Evolutionary conservation across 2,329 filamentous ascomycete species (phyloP).

Genomic region (Coniochaeta sp.): DNA sequence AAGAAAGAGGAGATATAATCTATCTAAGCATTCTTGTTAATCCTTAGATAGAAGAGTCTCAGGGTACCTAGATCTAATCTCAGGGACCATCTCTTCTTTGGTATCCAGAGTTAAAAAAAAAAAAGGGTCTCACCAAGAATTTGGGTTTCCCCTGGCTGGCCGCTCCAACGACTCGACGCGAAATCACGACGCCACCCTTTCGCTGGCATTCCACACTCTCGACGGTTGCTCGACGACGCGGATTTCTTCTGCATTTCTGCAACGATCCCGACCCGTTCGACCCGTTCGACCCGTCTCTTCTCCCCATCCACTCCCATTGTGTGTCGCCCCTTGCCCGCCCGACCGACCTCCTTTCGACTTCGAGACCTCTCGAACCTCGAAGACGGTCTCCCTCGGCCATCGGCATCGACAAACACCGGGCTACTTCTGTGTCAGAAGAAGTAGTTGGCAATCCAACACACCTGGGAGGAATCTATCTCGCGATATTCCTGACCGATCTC

Average conservation of each 20-base stretch:
- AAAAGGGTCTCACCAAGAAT: conserved; percentile 3
- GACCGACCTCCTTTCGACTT: conserved; percentile 2
- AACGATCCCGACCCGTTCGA: conserved; percentile 23
- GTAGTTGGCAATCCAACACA: conserved; percentile 2
- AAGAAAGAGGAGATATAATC: background rate
- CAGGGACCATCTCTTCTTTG: conserved; percentile 8
- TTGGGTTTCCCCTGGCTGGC: conserved; percentile 7
- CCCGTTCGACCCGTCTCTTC: too few relatives aligned
- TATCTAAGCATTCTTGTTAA: conserved; percentile 1
- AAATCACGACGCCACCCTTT: conserved; percentile 7
- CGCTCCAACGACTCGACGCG: conserved; percentile 7
- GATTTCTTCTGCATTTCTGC: conserved; percentile 24
- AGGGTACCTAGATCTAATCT: too few relatives aligned
- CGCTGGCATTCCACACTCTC: conserved; percentile 36
- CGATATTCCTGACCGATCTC: background rate
- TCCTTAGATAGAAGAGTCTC: conserved; percentile 2
- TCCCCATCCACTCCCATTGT: conserved; percentile 29
- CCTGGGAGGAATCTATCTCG: conserved; percentile 2
- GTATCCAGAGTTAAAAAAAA: conserved; percentile 3
- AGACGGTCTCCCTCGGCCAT: conserved; percentile 5
- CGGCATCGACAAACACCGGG: conserved; percentile 7
- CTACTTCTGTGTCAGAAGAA: background rate
- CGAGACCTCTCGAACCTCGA: too few relatives aligned
- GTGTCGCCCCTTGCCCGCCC: background rate
- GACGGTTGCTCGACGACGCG: conserved; percentile 31